Evolutionary conservation across 352 stramenopile species (phyloP).

Genomic region (Globisporangium camurandrum): DNA sequence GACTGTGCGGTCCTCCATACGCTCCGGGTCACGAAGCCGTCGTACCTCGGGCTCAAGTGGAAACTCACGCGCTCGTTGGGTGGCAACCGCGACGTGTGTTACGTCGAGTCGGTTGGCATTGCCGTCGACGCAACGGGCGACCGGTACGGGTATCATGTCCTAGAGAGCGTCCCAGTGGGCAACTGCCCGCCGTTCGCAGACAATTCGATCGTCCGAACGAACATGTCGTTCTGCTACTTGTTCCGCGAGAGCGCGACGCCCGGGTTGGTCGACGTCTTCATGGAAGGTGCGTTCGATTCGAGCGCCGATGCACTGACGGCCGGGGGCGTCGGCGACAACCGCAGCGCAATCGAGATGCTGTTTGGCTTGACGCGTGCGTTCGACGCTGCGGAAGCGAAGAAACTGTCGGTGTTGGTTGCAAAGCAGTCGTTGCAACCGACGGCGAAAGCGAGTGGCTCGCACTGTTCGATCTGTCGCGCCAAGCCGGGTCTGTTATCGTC

Average conservation of each 20-base stretch:
- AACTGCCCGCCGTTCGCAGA: conserved; percentile 63
- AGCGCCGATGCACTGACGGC: conserved; percentile 48
- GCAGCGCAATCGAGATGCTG: conserved; percentile 61
- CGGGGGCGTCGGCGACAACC: conserved; percentile 58
- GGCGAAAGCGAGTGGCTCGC: not conserved
- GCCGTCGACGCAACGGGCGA: conserved; percentile 40
- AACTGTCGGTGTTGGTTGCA: conserved; percentile 49
- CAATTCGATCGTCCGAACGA: conserved; percentile 66
- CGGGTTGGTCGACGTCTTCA: conserved; percentile 60
- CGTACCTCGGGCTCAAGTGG: conserved; percentile 70
- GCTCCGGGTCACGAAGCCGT: conserved; percentile 38
- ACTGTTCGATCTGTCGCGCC: conserved; percentile 5
- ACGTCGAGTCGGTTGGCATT: conserved; percentile 56
- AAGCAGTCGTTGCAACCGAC: conserved; percentile 30
- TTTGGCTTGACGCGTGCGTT: conserved; percentile 38
- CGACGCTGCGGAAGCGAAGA: conserved; percentile 53
- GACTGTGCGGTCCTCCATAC: conserved; percentile 58
- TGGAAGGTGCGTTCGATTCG: conserved; percentile 65
- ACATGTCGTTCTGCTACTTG: conserved; percentile 69
- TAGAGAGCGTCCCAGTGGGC: conserved; percentile 51
- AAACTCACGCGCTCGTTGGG: conserved; percentile 59
- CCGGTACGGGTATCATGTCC: conserved; percentile 54
- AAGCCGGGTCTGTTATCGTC: conserved; percentile 6
- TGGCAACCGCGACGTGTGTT: conserved; percentile 68
- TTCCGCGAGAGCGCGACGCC: conserved; percentile 42